Base-by-base conservation (phyloP, 2,329 filamentous ascomycete species). In the Aspergillus vadensis region DNA sequence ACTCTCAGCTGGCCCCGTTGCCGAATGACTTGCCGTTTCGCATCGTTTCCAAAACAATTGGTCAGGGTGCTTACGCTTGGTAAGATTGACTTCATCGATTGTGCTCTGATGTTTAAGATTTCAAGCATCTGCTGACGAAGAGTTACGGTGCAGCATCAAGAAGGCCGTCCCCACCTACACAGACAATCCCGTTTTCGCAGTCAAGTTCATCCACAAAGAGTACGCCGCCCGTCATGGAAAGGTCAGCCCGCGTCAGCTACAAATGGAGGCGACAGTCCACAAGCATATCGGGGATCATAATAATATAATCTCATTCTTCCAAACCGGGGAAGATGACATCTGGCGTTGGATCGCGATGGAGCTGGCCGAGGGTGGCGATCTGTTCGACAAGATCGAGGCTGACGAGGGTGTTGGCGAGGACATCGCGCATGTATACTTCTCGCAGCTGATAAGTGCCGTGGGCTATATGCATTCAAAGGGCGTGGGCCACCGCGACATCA, bases 341-440 rank as follows among this genome's bases (percentile, higher is more conserved):
- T 99, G 95, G 94, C 87, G 91, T 68, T 99, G 95, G 95, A 97
- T 99, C 69, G 94, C 93, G 41, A 97, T 99, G 92, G 95, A 99
- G 77, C 89, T 91, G 67, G 95, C 95, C 49, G 91, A 96, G 69
- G 95, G 95, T 44, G 95, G 95, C 10, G 95, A 99, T 74, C 83
- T 99, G 7, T 99, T 99, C 76, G 95, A 99, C 86, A 99, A 99
- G 82, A 98, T 99, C 69, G 96, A 99, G 79, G 93, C 95, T 17
- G 95, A 99, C 76, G 91, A 94, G 48, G 95, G 95, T 51, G 92
- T 98, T n/a, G 86, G 89, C 6, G 88, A 96, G 75, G 91, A 98
- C 74, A 92, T 99, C 72, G 94, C 95, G 36, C 96, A 99, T 74
- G 87, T 97, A 63, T 99, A 98, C 80, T 99, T 99, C 76, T 85